Base-by-base conservation (phyloP, 495 filamentous ascomycete species). In the Neurospora sp. region DNA sequence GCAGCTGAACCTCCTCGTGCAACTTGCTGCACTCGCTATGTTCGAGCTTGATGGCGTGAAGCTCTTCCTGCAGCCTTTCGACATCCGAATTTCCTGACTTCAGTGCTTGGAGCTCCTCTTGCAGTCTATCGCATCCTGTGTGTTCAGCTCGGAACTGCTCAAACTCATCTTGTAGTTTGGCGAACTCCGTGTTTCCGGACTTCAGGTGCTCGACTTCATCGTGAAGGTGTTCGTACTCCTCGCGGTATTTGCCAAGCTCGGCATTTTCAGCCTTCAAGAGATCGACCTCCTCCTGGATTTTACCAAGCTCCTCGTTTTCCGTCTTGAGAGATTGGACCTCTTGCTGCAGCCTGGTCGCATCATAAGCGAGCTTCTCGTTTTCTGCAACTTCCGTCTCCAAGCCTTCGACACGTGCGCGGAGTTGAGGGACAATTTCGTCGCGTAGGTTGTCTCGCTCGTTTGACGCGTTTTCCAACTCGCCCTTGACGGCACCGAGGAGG, bases 381-480 rank as follows among this genome's bases (percentile, higher is more conserved):
- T 94, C 90, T 2, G 89, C 75, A 8, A 90, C 88, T 76, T 92
- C 89, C 3, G 87, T 82, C 82, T 93, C 93, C 16, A 93, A 83
- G n/a, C 91, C 92, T 79, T 95, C 91, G n/a, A 95, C 86, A 42
- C 89, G 88, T 41, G 91, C 87, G 70, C 88, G 82, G 70, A 96
- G 83, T 71, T 92, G 88, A 38, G 93, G 92, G 3, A 95, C 89
- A 39, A 96, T 85, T 75, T 95, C 93, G 75, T 98, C 94, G 35
- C 93, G 90, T 12, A 98, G 89, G 74, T 97, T 93, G 81, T 98
- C 96, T 38, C 94, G 88, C 80, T 99, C 96, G 74, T 97, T 93
- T 20, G 91, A 88, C 72, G 94, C 88, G 76, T 91, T 91, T 76
- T 93, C 90, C 11, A 97, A 84, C 78, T 99, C 94, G 4, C 90